Percentiles rank a stretch among this genome's conserved stretches.
Evolutionary conservation across 116 monocot species (phyloP).

Genomic region (Dioscorea cayenensis): DNA sequence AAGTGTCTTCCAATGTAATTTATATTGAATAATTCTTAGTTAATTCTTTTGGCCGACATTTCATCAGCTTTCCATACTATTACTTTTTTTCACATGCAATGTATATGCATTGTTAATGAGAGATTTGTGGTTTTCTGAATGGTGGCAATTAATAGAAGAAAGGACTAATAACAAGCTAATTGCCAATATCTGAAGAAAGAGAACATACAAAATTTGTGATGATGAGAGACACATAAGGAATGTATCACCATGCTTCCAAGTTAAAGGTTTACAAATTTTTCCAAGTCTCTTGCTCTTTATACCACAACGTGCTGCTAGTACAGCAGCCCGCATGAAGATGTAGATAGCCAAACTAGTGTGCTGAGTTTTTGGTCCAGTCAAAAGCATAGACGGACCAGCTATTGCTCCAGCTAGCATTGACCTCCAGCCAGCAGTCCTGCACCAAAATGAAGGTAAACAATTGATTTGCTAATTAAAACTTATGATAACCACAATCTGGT

Average conservation of each 20-base stretch:
- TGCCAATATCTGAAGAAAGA: background rate
- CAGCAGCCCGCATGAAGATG: constrained; percentile 86
- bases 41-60: background rate
- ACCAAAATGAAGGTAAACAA: constrained; percentile 6
- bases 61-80: background rate
- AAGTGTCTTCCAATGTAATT: too few species aligned
- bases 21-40: too few species aligned
- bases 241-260: constrained; percentile 89
- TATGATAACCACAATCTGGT: background rate
- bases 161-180: background rate
- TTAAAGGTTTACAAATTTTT: constrained; percentile 77
- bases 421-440: constrained; percentile 91
- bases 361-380: constrained; percentile 78
- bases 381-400: constrained; percentile 90
- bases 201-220: constrained; percentile 92
- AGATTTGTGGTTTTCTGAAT: background rate
- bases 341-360: constrained; percentile 92
- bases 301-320: constrained; percentile 92
- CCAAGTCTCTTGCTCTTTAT: constrained; percentile 92
- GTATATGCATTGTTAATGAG: too few species aligned
- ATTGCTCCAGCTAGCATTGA: constrained; percentile 70
- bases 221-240: constrained; percentile 97
- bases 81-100: background rate
- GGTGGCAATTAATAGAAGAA: background rate
- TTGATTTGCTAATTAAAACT: background rate